phyloP scores from a whole-genome alignment of 2,329 filamentous ascomycete genomes.

The Trichoderma oligosporum region DNA sequence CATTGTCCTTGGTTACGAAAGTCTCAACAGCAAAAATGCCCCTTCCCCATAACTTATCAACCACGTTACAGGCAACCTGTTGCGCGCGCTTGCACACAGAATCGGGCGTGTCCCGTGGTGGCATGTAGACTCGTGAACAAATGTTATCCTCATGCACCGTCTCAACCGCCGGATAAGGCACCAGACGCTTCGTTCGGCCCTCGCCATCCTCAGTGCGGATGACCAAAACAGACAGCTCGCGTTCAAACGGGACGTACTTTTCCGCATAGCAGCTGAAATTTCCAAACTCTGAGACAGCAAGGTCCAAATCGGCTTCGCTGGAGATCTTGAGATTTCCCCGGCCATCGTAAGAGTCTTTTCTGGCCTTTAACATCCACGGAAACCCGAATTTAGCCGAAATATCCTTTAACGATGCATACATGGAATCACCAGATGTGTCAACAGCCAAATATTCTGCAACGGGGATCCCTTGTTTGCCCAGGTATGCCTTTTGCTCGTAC shows the following conservation, averaged over 20 bases:
- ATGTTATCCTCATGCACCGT: constrained; percentile 94
- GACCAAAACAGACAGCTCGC: constrained; percentile 92
- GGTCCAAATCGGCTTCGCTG: constrained; percentile 46
- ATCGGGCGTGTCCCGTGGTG: constrained; percentile 66
- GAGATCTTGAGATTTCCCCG: constrained; percentile 59
- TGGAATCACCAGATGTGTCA: constrained; percentile 46
- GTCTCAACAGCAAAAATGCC: constrained; percentile 97
- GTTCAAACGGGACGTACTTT: constrained; percentile 79
- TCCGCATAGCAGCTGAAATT: constrained; percentile 78
- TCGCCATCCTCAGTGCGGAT: constrained; percentile 74
- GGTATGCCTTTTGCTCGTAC: constrained; percentile 80
- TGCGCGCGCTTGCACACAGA: constrained; percentile 63
- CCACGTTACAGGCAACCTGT: constrained; percentile 72
- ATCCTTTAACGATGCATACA: constrained; percentile 57
- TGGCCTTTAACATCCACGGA: constrained; percentile 88
- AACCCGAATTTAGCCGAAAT: constrained; percentile 66
- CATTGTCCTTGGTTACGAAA: constrained; percentile 75
- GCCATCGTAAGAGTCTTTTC: constrained; percentile 91
- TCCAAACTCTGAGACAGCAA: constrained; percentile 67
- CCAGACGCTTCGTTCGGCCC: constrained; percentile 45
- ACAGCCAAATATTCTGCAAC: constrained; percentile 69
- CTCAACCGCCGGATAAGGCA: constrained; percentile 87
- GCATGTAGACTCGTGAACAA: constrained; percentile 87
- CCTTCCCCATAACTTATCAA: constrained; percentile 76
- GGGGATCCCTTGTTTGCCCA: constrained; percentile 63